Conservation (phyloP, 805 yeast genomes). For the Candida lessepsii region DNA sequence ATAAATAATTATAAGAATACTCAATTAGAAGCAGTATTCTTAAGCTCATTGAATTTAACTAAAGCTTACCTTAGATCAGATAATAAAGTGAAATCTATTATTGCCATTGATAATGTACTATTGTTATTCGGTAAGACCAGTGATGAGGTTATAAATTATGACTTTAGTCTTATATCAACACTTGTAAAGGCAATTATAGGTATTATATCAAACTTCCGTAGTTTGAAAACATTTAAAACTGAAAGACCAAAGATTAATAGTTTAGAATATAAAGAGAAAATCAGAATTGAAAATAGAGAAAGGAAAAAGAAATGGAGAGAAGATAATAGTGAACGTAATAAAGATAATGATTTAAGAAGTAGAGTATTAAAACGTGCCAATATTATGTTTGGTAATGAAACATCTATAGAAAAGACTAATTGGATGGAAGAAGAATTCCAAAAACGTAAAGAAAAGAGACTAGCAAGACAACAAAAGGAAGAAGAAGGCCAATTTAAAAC, state of each 20-base stretch:
- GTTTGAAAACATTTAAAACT: constrained; percentile 18
- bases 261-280: constrained; percentile 51
- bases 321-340: constrained; percentile 73
- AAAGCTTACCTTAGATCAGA: constrained; percentile 13
- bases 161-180: constrained; percentile 12
- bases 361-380: constrained; percentile 75
- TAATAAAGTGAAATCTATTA: constrained; percentile 11
- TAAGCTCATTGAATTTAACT: constrained; percentile 14
- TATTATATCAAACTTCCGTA: constrained; percentile 25
- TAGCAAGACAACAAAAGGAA: constrained; percentile 42
- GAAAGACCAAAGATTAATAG: constrained; percentile 28
- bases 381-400: constrained; percentile 59
- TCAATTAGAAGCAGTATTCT: constrained; percentile 11
- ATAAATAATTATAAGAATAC: constrained; percentile 14
- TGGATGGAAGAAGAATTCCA: constrained; percentile 81
- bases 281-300: constrained; percentile 67
- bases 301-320: constrained; percentile 84
- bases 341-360: constrained; percentile 82
- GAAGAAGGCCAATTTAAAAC: constrained; percentile 2
- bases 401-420: constrained; percentile 47
- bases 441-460: constrained; percentile 59
- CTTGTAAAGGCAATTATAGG: constrained; percentile 21
- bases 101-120: constrained; percentile 16
- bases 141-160: constrained; percentile 12
- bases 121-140: constrained; percentile 14